Base-by-base conservation (phyloP, 1,284 basidiomycete genomes). In the Cerrena zonata region DNA sequence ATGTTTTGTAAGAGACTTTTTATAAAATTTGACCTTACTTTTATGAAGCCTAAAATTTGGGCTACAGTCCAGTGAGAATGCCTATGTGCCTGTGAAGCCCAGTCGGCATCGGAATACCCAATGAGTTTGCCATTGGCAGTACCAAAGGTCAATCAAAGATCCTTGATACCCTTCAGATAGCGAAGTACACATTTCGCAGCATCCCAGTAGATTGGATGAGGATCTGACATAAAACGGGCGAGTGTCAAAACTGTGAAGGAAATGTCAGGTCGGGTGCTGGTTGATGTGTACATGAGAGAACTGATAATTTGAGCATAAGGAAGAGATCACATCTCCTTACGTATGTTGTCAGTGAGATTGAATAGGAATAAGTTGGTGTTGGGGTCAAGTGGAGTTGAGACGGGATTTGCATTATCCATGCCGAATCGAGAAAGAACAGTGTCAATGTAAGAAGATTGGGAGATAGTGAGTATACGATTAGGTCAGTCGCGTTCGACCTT, bases 251-350 rank as follows among this genome's bases (percentile, higher is more conserved):
- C 65, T 1, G 72, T 61, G 49, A 61, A 70, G 0, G 67, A 42
- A 23, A 77, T 70, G 54, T 76, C 69, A 0, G 71, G 70, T 1
- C 66, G 49, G 0, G 71, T 70, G 0, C 55, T 65, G 13, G 67
- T 53, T 1, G 67, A 62, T 1, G 73, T 45, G 51, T 74, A 77
- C 39, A 70, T n/a, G n/a, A n/a, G n/a, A n/a, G n/a, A n/a, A n/a
- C n/a, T n/a, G n/a, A n/a, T n/a, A n/a, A n/a, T n/a, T 0, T 56
- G 51, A 0, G 58, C 54, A 47, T 71, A 73, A 0, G 66, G 68
- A n/a, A 36, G 10, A 10, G 10, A 10, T n/a, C n/a, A 10, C 34
- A 36, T 36, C n/a, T 36, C 34, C n/a, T 36, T n/a, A n/a, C 10
- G 10, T n/a, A 10, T n/a, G 10, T 36, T n/a, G 10, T 36, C 10